Percentiles rank a stretch among this genome's conserved stretches.
Evolutionary conservation across 768 basidiomycete species (phyloP).

Genomic region (Mycena olivaceomarginata): DNA sequence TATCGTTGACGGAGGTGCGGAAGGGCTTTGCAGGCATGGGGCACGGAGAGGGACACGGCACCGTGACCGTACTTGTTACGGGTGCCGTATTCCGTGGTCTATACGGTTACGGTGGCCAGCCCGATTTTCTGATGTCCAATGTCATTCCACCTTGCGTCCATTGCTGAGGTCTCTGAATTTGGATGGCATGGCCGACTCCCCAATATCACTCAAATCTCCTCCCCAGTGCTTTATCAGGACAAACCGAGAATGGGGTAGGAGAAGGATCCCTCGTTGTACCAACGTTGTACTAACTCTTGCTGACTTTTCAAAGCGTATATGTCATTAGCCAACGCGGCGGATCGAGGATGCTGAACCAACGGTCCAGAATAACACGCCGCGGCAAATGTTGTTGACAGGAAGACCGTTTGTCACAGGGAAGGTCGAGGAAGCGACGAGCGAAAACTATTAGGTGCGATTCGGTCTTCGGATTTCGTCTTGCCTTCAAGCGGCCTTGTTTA

Average conservation of each 20-base stretch:
- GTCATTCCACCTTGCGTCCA: conserved; percentile 12
- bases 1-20: too few relatives aligned
- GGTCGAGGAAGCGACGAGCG: conserved; percentile 13
- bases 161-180: not conserved
- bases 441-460: conserved; percentile 24
- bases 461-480: conserved; percentile 30
- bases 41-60: too few relatives aligned
- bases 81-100: too few relatives aligned
- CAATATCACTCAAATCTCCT: not conserved
- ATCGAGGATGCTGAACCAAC: not conserved
- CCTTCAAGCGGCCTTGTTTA: not conserved
- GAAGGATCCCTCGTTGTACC: not conserved
- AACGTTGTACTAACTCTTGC: not conserved
- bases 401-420: not conserved
- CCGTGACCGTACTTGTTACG: too few relatives aligned
- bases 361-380: not conserved
- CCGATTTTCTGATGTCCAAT: not conserved
- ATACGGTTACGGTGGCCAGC: too few relatives aligned
- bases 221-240: not conserved
- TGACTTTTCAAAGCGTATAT: too few relatives aligned
- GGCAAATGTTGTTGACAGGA: too few relatives aligned
- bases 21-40: too few relatives aligned
- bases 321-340: too few relatives aligned
- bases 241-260: not conserved
- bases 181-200: not conserved